Evolutionary conservation across 805 yeast genomes (phyloP), one percentile per base, ranked within the genome.

Genomic region (Sugiyamaella smithiae): DNA sequence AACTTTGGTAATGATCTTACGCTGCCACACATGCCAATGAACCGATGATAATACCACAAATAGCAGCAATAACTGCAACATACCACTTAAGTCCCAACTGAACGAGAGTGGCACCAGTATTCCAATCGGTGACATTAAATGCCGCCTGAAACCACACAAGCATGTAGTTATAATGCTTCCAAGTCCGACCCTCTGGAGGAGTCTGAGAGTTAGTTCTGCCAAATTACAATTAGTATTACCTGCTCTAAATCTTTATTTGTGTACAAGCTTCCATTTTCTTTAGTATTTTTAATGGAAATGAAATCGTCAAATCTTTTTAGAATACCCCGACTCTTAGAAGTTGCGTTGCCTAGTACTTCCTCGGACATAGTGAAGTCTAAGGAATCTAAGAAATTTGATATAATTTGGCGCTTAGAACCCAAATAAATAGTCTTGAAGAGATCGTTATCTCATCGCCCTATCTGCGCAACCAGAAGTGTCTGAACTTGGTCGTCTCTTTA

Each of bases 41-140:
- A 12, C 33, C 50, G 16, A 37, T 14, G 16, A 46, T 19, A 2
- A 45, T 16, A 23, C 41, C 36, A 24, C 46, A 33, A 38, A 40
- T 49, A 8, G 42, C 26, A 9, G 33, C 16, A 14, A 46, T 16
- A 12, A 45, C 40, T 31, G 53, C 53, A 26, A 26, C 29, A 26
- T 26, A 26, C 29, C 29, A 26, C 29, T 26, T 26, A 7, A 26
- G 11, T 40, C 44, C 44, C 66, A 1, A 64, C 42, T 49, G 44
- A 11, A 40, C 38, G 12, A 49, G 24, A 22, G 48, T 49, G 31
- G 45, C 38, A 11, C 52, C 52, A 4, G 45, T 62, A 31, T 63
- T 63, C 65, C 66, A 63, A 33, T 60, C 56, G 32, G 62, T 63
- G 11, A 62, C 63, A 25, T 62, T 59, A 20, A 61, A 46, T 6